These are phyloP conservation scores for Arthrobotrys musiformis DNA, from an alignment of 2,329 filamentous ascomycete genomes.

Conservation along the genomic window DNA sequence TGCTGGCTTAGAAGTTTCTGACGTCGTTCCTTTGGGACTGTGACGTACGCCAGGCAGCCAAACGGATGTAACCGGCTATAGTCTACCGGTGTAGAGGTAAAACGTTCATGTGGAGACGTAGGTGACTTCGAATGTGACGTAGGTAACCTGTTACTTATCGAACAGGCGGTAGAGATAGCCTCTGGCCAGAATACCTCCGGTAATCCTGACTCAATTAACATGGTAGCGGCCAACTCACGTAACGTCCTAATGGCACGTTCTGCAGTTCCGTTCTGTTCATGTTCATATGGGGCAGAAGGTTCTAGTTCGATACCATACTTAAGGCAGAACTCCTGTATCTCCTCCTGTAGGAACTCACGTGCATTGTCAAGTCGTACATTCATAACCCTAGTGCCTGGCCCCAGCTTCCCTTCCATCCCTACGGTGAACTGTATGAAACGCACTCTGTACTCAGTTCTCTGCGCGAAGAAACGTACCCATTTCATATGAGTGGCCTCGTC, in stretches of 20 bases:
- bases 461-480: conserved; percentile 2
- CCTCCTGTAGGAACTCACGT: neutral
- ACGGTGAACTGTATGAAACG: neutral
- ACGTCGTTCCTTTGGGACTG: neutral
- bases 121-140: neutral
- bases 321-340: neutral
- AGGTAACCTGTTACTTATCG: neutral
- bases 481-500: conserved; percentile 55
- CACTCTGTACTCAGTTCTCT: neutral
- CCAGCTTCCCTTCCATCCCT: neutral
- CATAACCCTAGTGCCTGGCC: neutral
- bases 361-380: neutral
- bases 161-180: neutral
- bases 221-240: neutral
- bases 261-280: neutral
- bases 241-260: neutral
- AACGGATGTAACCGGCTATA: neutral
- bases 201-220: neutral
- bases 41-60: conserved; percentile 20
- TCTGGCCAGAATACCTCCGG: conserved; percentile 9
- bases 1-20: neutral
- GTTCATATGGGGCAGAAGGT: conserved; percentile 34
- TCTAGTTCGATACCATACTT: conserved; percentile 53
- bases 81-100: neutral
- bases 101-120: neutral